phyloP scores from a whole-genome alignment of 768 basidiomycete species.

The Leucocoprinus birnbaumii region DNA sequence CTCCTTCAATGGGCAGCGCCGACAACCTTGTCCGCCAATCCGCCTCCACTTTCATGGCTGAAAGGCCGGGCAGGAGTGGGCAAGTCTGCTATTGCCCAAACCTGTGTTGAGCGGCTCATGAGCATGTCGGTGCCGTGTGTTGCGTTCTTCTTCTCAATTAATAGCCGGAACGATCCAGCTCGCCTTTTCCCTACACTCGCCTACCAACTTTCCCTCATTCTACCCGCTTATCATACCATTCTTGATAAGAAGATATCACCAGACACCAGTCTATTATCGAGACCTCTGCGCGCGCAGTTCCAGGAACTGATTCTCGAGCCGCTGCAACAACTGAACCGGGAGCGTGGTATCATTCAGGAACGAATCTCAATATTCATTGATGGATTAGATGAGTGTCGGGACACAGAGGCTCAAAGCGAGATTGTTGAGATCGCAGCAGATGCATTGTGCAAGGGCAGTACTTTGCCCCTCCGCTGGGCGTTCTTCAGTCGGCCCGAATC shows the following conservation, averaged over 20 bases:
- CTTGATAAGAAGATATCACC: neutral
- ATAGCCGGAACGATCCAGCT: neutral
- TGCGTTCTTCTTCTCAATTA: neutral
- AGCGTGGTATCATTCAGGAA: neutral
- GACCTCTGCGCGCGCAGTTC: neutral
- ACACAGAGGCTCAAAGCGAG: neutral
- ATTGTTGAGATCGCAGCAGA: slow-evolving; percentile 1
- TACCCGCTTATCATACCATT: neutral
- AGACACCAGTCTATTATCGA: neutral
- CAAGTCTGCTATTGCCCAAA: slow-evolving; percentile 5
- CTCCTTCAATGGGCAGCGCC: slow-evolving; percentile 3
- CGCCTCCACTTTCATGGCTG: neutral
- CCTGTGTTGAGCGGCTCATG: neutral
- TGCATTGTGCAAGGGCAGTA: neutral
- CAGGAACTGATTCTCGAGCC: neutral
- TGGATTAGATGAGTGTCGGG: slow-evolving; percentile 4
- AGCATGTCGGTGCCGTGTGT: too few relatives aligned
- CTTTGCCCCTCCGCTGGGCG: neutral
- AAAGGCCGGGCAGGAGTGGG: slow-evolving; percentile 3
- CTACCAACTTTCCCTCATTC: neutral
- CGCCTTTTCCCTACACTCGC: neutral
- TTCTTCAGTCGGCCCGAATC: slow-evolving; percentile 4
- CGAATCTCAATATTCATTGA: neutral
- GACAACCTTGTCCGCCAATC: neutral
- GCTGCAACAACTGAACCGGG: neutral